Evolutionary conservation across 192 early-diverging fungal genomes (phyloP).

Genomic region (Backusella luteola): DNA sequence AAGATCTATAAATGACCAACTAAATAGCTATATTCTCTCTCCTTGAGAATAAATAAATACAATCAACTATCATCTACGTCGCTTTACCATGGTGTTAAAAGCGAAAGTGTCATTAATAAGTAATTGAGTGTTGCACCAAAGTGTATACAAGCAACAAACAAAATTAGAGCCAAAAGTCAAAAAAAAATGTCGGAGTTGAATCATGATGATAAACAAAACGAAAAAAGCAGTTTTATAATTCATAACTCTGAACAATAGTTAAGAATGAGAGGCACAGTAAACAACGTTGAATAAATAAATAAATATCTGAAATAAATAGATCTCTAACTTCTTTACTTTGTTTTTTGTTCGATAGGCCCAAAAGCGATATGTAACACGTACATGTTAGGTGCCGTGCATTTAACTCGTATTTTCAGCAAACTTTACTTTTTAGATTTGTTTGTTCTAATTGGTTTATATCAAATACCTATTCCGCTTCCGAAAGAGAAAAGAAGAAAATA

Average conservation of each 20-base stretch:
- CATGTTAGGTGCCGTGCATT: neutral
- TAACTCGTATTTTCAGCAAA: neutral
- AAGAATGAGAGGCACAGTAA: neutral
- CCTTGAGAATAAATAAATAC: too few species aligned
- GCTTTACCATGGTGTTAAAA: neutral
- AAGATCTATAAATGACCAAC: neutral
- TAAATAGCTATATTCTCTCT: too few species aligned
- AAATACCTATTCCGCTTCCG: neutral
- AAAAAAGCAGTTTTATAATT: neutral
- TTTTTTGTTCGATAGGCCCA: neutral
- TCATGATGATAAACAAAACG: neutral
- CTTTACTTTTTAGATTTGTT: neutral
- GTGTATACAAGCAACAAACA: neutral
- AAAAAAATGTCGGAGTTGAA: neutral
- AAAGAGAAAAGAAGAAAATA: neutral
- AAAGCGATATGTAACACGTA: neutral
- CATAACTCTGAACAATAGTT: neutral
- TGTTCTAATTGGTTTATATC: neutral
- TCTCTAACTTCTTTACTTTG: neutral
- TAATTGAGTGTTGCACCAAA: neutral
- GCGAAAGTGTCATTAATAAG: neutral
- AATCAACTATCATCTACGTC: neutral
- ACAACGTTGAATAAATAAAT: neutral
- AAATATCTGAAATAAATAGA: neutral
- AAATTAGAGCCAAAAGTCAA: neutral